Evolutionary conservation across 306 rosid species (phyloP), one percentile per base, ranked within the genome.

Genomic region (Casuarina cunninghamiana): DNA sequence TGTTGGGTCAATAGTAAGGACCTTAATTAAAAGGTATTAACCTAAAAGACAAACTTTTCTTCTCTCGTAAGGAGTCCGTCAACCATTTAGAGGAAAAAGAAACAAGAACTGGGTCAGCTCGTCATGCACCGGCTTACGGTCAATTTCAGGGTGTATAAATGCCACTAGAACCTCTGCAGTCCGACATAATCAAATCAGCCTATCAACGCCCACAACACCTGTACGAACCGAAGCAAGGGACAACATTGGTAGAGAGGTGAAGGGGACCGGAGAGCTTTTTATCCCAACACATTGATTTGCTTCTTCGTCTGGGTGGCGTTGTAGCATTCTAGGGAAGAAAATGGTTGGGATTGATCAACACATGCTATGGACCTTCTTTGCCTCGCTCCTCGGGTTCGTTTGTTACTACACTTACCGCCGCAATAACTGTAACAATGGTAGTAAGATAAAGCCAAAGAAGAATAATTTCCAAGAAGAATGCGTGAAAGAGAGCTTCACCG

Each of bases 371-470:
- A 79, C 78, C 5, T 73, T 84, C 82, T 53, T 69, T 13, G 80
- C 80, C 48, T 80, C 80, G 5, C 53, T 84, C 2, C n/a, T 74
- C 16, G 84, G 82, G 8, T 80, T 84, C 15, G 32, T 84, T 15
- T 63, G 48, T 74, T 82, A 80, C 45, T 75, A 54, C 35, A 17
- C 77, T 38, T 65, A 80, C 43, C 82, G 82, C 17, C 75, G 42
- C 55, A 70, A 54, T 9, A 79, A 73, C 48, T n/a, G 10, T 51
- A 17, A 13, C 10, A 21, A 71, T 62, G 74, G 73, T 9, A 71
- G 5, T 45, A 68, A 53, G 35, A 69, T 12, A 53, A 61, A 61
- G 63, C 11, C 11, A 43, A 62, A 32, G 42, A 53, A 41, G 37
- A 55, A 16, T 0, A 50, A 2, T n/a, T 49, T 42, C 39, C 26